Base-by-base conservation (phyloP, 2,329 filamentous ascomycete genomes). In the Diaporthe sp. region DNA sequence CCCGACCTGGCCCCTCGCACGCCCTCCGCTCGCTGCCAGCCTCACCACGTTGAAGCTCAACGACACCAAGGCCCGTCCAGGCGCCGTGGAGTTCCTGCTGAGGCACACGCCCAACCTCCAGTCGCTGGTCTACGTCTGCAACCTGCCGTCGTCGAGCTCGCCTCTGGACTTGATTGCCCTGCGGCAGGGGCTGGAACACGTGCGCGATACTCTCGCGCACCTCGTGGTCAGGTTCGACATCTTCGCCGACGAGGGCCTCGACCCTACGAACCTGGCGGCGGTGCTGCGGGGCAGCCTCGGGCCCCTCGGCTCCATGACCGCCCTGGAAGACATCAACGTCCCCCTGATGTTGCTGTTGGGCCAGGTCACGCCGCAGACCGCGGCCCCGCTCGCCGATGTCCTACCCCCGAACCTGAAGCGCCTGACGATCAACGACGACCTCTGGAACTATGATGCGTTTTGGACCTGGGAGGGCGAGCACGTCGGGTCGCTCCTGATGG, bases 101-200 rank as follows among this genome's bases (percentile, higher is more conserved):
- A 28, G 15, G 12, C 25, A 22, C 8, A 65, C 60, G 39, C 60
- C 60, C 15, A 31, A 46, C 15, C 42, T 65, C 3, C 39, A 31
- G 60, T 65, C 39, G 15, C 60, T 65, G 15, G 60, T 65, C n/a
- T 65, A 31, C 25, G 25, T 7, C 25, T 65, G 25, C 39, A 22
- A 3, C 2, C 25, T 31, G 4, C 15, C 15, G 9, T 31, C 25
- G 4, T 12, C 17, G 9, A 3, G 4, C 60, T 10, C 25, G 17
- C 25, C 15, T 5, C 10, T 65, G 3, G 0, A 31, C 39, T 25
- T 46, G 1, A 0, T 1, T 0, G 2, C 2, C 25, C 25, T 65
- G 15, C 39, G 60, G 9, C 25, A 22, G 8, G 42, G 25, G 8
- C 17, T 65, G 8, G 25, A 46, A 15, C 60, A 65, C n/a, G 60